A percentile compares a stretch with the other conserved stretches of the same genome.
These are phyloP conservation scores for Lodderomyces margitis DNA, from an alignment of 1,139 yeast species.

Conservation along the genomic window DNA sequence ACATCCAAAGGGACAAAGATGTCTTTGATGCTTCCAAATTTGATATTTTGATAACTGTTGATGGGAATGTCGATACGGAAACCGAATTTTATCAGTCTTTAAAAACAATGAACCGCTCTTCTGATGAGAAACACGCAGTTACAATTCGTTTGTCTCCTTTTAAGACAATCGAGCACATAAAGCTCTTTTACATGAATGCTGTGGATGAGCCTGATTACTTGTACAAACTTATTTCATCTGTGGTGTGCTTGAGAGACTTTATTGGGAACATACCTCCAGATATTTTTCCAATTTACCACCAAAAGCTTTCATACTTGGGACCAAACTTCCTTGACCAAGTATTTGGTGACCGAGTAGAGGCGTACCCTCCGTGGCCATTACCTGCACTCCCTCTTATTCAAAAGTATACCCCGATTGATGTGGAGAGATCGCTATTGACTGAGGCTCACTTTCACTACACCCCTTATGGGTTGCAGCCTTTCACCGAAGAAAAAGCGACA, in stretches of 20 bases:
- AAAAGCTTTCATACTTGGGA: conserved; percentile 59
- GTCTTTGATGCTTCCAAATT: conserved; percentile 33
- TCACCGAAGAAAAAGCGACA: conserved; percentile 12
- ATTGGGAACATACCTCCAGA: conserved; percentile 87
- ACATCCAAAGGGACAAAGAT: conserved; percentile 28
- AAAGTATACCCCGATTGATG: conserved; percentile 64
- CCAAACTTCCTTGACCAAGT: conserved; percentile 54
- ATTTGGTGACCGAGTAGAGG: conserved; percentile 22
- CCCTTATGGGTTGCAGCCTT: conserved; percentile 46
- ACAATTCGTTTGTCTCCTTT: conserved; percentile 70
- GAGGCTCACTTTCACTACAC: conserved; percentile 70
- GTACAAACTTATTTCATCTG: conserved; percentile 72
- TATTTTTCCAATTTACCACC: conserved; percentile 70
- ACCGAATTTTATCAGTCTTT: conserved; percentile 28
- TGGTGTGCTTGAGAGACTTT: conserved; percentile 77
- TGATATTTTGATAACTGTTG: conserved; percentile 69
- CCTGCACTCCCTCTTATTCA: conserved; percentile 71
- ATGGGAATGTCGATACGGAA: conserved; percentile 57
- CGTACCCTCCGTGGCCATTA: conserved; percentile 65
- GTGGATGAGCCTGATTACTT: conserved; percentile 44
- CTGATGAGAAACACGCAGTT: conserved; percentile 41
- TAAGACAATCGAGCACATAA: conserved; percentile 81
- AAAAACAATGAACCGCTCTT: conserved; percentile 31
- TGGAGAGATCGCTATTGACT: conserved; percentile 72
- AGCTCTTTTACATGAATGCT: conserved; percentile 28